Evolutionary conservation across 805 yeast species (phyloP).

Genomic region (Ogataea paraovalis): DNA sequence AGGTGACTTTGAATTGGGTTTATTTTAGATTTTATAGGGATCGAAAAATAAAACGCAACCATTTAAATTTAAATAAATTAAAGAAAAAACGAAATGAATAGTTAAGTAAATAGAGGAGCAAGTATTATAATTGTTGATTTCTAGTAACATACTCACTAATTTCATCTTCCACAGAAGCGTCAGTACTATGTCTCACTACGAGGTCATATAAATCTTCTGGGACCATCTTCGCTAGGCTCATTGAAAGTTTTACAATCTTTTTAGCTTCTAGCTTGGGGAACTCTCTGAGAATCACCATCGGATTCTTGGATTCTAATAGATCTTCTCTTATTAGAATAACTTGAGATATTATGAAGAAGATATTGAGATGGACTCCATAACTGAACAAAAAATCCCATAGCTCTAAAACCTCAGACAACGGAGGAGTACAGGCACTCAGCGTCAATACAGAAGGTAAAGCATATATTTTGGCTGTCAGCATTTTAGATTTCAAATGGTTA

Average conservation of each 20-base stretch:
- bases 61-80: background rate
- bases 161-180: conserved; percentile 33
- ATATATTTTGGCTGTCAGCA: conserved; percentile 78
- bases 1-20: conserved; percentile 47
- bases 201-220: conserved; percentile 64
- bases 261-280: conserved; percentile 70
- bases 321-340: conserved; percentile 62
- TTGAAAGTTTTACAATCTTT: conserved; percentile 71
- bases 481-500: conserved; percentile 53
- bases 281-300: conserved; percentile 71
- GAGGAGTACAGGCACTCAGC: conserved; percentile 84
- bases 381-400: conserved; percentile 92
- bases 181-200: conserved; percentile 60
- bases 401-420: conserved; percentile 66
- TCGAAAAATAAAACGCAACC: background rate
- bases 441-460: conserved; percentile 84
- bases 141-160: conserved; percentile 18
- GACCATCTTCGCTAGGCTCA: conserved; percentile 73
- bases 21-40: conserved; percentile 15
- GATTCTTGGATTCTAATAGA: conserved; percentile 57
- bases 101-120: background rate
- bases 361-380: conserved; percentile 85
- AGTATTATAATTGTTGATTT: background rate
- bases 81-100: background rate
- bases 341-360: conserved; percentile 80